Percentiles rank a stretch among this genome's conserved stretches.
phyloP scores from a whole-genome alignment of 2,329 filamentous ascomycete genomes.

The Endothia cerciana region DNA sequence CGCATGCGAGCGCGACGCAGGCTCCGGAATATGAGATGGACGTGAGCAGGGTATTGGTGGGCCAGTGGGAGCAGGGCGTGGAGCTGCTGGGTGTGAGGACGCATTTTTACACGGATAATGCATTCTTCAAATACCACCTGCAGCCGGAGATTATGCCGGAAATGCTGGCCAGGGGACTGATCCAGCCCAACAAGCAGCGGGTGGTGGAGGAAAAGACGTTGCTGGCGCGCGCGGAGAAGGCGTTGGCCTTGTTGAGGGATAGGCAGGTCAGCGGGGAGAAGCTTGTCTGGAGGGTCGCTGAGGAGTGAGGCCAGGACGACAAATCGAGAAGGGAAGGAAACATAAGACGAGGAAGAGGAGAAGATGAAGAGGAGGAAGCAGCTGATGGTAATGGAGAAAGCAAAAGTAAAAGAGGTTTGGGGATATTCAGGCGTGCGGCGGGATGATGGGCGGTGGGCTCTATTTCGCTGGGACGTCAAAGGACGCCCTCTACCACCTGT shows the following conservation, averaged over 20 bases:
- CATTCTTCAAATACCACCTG: constrained; percentile 57
- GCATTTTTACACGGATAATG: constrained; percentile 59
- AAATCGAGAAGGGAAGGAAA: not conserved
- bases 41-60: constrained; percentile 42
- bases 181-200: constrained; percentile 47
- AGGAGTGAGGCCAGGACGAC: constrained; percentile 19
- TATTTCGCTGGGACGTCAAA: too few relatives aligned
- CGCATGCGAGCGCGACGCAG: constrained; percentile 51
- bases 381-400: too few relatives aligned
- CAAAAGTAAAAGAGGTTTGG: too few relatives aligned
- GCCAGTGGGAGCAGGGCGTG: constrained; percentile 57
- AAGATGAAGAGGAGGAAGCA: not conserved
- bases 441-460: too few relatives aligned
- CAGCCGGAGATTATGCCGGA: constrained; percentile 59
- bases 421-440: too few relatives aligned
- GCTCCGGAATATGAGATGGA: constrained; percentile 60
- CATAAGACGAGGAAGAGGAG: not conserved
- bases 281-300: constrained; percentile 37
- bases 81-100: constrained; percentile 58
- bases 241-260: constrained; percentile 33
- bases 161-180: constrained; percentile 44
- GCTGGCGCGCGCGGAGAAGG: constrained; percentile 39
- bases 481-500: too few relatives aligned
- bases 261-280: constrained; percentile 36
- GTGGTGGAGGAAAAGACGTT: constrained; percentile 50